Conservation (phyloP, 2,329 filamentous ascomycete genomes). For the Pochonia chlamydosporia region DNA sequence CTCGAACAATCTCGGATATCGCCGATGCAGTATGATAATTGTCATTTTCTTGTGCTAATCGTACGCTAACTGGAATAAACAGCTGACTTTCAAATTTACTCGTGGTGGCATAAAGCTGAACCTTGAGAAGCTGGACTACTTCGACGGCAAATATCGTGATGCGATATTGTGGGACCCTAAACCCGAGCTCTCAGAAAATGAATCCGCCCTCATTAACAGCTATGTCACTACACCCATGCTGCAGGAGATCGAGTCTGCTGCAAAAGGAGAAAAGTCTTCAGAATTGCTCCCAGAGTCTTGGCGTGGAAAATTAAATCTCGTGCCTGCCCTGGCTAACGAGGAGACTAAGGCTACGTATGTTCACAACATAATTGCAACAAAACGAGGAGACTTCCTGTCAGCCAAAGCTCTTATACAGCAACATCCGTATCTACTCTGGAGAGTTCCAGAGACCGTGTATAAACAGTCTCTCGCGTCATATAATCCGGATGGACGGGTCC, state of each 20-base stretch:
- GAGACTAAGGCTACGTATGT: slow-evolving; percentile 15
- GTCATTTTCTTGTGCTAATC: neutral
- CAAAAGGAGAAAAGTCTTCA: slow-evolving; percentile 6
- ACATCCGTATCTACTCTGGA: slow-evolving; percentile 34
- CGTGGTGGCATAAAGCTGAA: slow-evolving; percentile 83
- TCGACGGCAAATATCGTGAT: slow-evolving; percentile 63
- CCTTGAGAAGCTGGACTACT: slow-evolving; percentile 70
- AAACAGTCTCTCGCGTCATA: slow-evolving; percentile 16
- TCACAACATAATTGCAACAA: slow-evolving; percentile 15
- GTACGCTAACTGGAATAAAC: slow-evolving; percentile 17
- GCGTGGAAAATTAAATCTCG: slow-evolving; percentile 16
- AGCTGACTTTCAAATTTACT: slow-evolving; percentile 85
- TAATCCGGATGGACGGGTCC: slow-evolving; percentile 12
- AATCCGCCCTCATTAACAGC: slow-evolving; percentile 17
- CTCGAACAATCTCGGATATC: slow-evolving; percentile 58
- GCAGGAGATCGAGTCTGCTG: slow-evolving; percentile 17
- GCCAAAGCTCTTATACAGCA: slow-evolving; percentile 16
- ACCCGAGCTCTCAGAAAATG: slow-evolving; percentile 15
- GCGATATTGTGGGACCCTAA: slow-evolving; percentile 23
- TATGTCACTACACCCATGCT: slow-evolving; percentile 17
- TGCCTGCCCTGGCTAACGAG: slow-evolving; percentile 18
- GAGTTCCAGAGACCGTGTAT: slow-evolving; percentile 25
- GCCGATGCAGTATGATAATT: slow-evolving; percentile 52
- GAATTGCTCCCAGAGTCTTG: slow-evolving; percentile 13
- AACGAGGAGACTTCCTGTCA: slow-evolving; percentile 17